Conservation (phyloP, 768 basidiomycete genomes). For the Suillus paluster region DNA sequence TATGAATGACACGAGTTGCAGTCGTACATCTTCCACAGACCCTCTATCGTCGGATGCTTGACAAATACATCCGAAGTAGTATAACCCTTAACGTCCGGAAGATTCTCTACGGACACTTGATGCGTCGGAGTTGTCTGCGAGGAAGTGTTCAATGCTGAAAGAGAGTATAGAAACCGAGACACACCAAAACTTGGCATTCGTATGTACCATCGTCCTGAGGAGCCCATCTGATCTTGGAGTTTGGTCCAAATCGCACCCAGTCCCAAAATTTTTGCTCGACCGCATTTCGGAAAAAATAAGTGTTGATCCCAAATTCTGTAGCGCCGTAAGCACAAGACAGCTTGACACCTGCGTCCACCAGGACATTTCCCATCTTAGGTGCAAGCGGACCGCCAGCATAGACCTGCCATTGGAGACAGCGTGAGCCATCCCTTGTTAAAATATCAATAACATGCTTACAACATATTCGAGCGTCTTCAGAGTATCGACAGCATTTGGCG, state of each 20-base stretch:
- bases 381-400: slow-evolving; percentile 46
- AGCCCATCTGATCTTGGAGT: slow-evolving; percentile 29
- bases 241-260: slow-evolving; percentile 35
- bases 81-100: slow-evolving; percentile 44
- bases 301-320: slow-evolving; percentile 30
- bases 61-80: slow-evolving; percentile 48
- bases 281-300: slow-evolving; percentile 16
- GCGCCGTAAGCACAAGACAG: slow-evolving; percentile 41
- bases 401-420: slow-evolving; percentile 23
- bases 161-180: neutral
- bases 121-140: slow-evolving; percentile 10
- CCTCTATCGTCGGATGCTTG: slow-evolving; percentile 46
- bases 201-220: slow-evolving; percentile 39
- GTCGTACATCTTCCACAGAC: slow-evolving; percentile 41
- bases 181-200: slow-evolving; percentile 45
- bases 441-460: slow-evolving; percentile 23
- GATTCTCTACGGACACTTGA: slow-evolving; percentile 33
- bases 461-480: slow-evolving; percentile 32
- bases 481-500: slow-evolving; percentile 25
- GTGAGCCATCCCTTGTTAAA: neutral
- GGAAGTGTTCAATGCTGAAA: neutral
- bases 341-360: slow-evolving; percentile 38
- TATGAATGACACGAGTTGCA: neutral
- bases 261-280: slow-evolving; percentile 34
- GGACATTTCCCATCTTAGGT: slow-evolving; percentile 36